Evolutionary conservation across 2,329 filamentous ascomycete genomes (phyloP), one percentile per base, ranked within the genome.

Genomic region (Penicillium sp.): DNA sequence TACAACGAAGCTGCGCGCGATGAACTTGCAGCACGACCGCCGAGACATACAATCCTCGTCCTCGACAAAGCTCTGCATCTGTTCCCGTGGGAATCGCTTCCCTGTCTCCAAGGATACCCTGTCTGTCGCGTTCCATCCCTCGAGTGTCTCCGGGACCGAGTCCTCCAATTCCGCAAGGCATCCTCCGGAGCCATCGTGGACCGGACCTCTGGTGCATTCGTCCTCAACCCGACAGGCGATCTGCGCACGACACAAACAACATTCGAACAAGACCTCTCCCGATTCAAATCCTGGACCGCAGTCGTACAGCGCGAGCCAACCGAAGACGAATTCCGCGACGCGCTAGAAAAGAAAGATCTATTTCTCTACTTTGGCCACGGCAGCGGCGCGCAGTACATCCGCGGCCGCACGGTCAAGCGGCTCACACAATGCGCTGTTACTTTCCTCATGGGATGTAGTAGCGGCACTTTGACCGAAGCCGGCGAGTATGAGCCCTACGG

Each of bases 311-410:
- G 84, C 22, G 79, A 82, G 2, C 94, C 94, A 0, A 84, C 81
- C 0, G 93, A 97, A 70, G 75, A 82, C 3, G 90, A 95, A 59
- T 93, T 97, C 72, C 86, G 87, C 60, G 67, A 75, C 0, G 84
- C 83, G 0, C 81, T 99, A 9, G 77, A 83, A 44, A 73, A 79
- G 0, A 86, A 85, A 17, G 86, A 91, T 55, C 78, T 96, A 2
- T 78, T 97, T 25, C 81, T 99, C 11, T 99, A 99, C 77, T 97
- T 99, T 73, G 94, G 94, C 1, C 94, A 99, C 75, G 94, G 94
- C 57, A 93, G 90, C 62, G 94, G 93, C 22, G 90, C 90, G 28
- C 94, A 99, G 74, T 99, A 96, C 74, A 91, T 99, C 55, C 88
- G 92, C 30, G 87, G 89, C 12, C 86, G 90, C 63, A 90, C 90